Base-by-base conservation (phyloP, 2,329 filamentous ascomycete species). In the Penicillium paneum region DNA sequence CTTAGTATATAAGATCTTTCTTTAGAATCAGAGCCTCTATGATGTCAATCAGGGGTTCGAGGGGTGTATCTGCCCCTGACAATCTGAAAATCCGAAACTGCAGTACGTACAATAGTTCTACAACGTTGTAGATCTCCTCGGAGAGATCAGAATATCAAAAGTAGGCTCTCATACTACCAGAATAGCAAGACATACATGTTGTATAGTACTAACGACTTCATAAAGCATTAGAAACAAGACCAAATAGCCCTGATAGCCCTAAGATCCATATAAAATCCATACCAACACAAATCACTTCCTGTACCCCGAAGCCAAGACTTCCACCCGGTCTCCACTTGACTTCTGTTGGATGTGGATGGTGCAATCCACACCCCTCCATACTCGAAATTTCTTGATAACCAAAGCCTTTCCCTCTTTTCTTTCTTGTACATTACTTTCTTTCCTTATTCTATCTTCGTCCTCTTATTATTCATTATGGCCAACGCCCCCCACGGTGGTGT, bases 401-500 rank as follows among this genome's bases (percentile, higher is more conserved):
- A 31, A 24, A 35, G 21, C 35, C 51, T 44, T 29, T 42, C 56
- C 31, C 31, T 32, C 40, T 15, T 48, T 49, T 21, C 34, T 44
- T 34, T 54, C 28, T 41, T 43, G 8, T 41, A 39, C 34, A n/a
- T 40, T n/a, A 43, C 21, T 24, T 28, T 47, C 46, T 49, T 38
- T 44, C 31, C 40, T 52, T 48, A 35, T 43, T 34, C 53, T 52
- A 45, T 29, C 17, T 21, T 17, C 26, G 41, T 29, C 19, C 51
- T 51, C 39, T 44, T 47, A 45, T 34, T 26, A 26, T 34, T 52
- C 61, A 70, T 54, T 59, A 80, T 80, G 76, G 78, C 79, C 64
- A 81, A 80, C 65, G 63, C 74, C 68, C 89, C 90, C 64, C 89
- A 94, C 73, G 93, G 93, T 79, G 94, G 94, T 72, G 82, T 93